These are phyloP conservation scores for Populus euphratica DNA, from an alignment of 345 rosid genomes.

Conservation along the genomic window DNA sequence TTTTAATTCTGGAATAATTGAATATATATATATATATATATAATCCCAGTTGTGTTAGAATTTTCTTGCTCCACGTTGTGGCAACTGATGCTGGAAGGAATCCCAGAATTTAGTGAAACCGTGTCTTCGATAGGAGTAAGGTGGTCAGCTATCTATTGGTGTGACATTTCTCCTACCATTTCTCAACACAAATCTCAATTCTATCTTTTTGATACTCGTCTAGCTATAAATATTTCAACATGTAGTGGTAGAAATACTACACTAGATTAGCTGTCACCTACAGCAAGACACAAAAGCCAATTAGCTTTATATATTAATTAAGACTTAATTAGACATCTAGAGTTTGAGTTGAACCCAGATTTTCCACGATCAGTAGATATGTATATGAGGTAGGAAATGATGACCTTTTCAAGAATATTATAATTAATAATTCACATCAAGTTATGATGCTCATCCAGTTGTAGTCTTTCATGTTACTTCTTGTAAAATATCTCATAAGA, in stretches of 20 bases:
- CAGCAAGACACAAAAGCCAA: background rate
- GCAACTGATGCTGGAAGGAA: background rate
- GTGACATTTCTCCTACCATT: conserved; percentile 9
- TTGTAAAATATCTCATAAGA: background rate
- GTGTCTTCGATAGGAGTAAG: conserved; percentile 8
- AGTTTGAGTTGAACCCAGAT: background rate
- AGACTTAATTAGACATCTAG: background rate
- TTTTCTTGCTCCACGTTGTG: background rate
- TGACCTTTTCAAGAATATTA: background rate
- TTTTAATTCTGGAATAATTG: background rate
- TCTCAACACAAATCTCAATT: background rate
- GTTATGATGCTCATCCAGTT: background rate
- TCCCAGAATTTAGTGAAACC: background rate
- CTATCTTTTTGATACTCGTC: conserved; percentile 2
- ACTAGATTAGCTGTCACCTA: conserved; percentile 2
- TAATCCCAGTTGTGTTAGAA: background rate
- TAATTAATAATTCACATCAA: background rate
- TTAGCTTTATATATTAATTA: background rate
- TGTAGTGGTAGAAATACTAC: conserved; percentile 1
- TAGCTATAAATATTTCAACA: background rate
- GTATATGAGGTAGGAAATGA: background rate
- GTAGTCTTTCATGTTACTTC: background rate
- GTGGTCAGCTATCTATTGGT: conserved; percentile 18
- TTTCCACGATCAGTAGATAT: background rate
- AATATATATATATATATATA: background rate